Conservation (phyloP, 2,329 filamentous ascomycete species). For the Alternaria postmessia region DNA sequence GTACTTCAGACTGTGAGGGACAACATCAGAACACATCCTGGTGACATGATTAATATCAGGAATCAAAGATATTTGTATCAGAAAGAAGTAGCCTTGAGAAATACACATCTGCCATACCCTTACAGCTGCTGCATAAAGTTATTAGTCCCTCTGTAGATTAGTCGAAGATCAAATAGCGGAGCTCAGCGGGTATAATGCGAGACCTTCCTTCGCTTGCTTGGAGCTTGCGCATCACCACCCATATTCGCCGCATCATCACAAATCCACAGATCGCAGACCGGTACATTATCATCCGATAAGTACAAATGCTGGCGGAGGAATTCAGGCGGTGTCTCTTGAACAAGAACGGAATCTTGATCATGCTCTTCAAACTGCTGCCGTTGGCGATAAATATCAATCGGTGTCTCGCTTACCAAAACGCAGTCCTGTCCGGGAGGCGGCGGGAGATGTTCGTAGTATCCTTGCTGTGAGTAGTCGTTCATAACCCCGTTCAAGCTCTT, state of each 20-base stretch:
- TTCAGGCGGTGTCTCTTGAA: slow-evolving; percentile 19
- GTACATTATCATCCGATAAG: neutral
- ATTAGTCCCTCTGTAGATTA: neutral
- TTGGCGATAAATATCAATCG: neutral
- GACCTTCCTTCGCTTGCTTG: neutral
- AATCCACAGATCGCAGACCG: neutral
- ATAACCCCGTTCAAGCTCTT: slow-evolving; percentile 7
- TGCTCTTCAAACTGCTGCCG: neutral
- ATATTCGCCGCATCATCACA: neutral
- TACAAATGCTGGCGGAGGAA: neutral
- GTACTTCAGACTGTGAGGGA: neutral
- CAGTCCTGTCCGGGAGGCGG: neutral
- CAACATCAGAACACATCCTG: neutral
- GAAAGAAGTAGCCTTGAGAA: neutral
- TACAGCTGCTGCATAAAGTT: neutral
- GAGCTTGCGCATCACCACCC: neutral
- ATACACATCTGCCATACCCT: neutral
- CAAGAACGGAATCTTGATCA: slow-evolving; percentile 10
- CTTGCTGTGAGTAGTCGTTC: slow-evolving; percentile 3
- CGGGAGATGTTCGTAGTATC: neutral
- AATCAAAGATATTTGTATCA: neutral
- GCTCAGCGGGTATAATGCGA: neutral
- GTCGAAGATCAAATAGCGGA: neutral
- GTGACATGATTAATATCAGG: neutral
- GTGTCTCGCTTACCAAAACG: slow-evolving; percentile 9